Conservation (phyloP, 257 asterid species). For the Galeopsis tetrahit region DNA sequence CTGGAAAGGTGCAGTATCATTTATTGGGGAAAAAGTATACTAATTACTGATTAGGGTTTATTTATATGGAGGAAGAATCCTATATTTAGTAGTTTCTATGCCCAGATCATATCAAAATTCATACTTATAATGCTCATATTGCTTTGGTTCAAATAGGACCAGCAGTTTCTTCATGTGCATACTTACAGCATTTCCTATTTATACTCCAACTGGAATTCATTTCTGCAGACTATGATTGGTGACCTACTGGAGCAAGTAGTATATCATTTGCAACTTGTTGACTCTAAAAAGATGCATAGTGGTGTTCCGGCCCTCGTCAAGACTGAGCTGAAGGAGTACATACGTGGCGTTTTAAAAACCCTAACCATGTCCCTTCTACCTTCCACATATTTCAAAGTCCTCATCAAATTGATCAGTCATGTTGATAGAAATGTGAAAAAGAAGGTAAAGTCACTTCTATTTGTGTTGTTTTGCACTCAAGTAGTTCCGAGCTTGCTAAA, state of each 20-base stretch:
- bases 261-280: slow-evolving; percentile 58
- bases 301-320: slow-evolving; percentile 57
- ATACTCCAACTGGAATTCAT: slow-evolving; percentile 31
- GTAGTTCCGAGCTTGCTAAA: slow-evolving; percentile 10
- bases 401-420: slow-evolving; percentile 62
- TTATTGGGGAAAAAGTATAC: background rate
- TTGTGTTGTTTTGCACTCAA: slow-evolving; percentile 17
- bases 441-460: slow-evolving; percentile 58
- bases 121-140: background rate
- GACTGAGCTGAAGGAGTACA: slow-evolving; percentile 70
- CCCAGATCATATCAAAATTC: background rate
- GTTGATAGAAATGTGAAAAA: slow-evolving; percentile 58
- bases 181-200: background rate
- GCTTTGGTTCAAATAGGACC: slow-evolving; percentile 6
- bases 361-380: slow-evolving; percentile 64
- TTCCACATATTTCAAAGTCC: slow-evolving; percentile 64
- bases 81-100: background rate
- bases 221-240: slow-evolving; percentile 71
- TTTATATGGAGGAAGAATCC: background rate
- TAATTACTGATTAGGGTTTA: background rate
- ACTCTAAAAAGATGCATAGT: slow-evolving; percentile 51
- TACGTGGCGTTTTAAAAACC: slow-evolving; percentile 54
- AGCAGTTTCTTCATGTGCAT: slow-evolving; percentile 4
- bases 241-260: slow-evolving; percentile 79
- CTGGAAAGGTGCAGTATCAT: slow-evolving; percentile 19